Conservation (phyloP, 2,329 filamentous ascomycete genomes). For the Penicillium sumatraense region DNA sequence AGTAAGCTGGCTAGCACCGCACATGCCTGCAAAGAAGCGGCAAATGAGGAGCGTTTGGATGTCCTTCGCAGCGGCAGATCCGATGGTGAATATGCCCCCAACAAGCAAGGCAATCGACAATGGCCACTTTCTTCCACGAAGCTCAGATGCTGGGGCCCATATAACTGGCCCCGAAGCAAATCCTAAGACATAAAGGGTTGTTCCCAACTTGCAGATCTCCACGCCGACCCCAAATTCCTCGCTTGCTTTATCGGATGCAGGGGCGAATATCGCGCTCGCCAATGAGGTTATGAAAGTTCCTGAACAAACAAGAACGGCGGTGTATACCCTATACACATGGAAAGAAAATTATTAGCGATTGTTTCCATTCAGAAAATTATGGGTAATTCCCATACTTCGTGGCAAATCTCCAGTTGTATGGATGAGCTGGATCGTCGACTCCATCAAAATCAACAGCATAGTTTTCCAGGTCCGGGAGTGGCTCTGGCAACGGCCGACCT, state of each 20-base stretch:
- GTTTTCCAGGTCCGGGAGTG: constrained; percentile 53
- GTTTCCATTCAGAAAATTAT: too few relatives aligned
- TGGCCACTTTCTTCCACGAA: constrained; percentile 61
- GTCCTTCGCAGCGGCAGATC: constrained; percentile 45
- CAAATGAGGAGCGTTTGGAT: constrained; percentile 47
- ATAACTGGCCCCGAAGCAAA: constrained; percentile 64
- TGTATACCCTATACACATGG: constrained; percentile 20
- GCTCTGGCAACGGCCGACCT: constrained; percentile 55
- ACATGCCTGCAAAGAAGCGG: constrained; percentile 52
- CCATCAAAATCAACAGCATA: constrained; percentile 62
- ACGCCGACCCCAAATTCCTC: constrained; percentile 47
- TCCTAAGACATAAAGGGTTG: constrained; percentile 53
- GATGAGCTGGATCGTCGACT: constrained; percentile 54
- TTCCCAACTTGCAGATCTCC: constrained; percentile 50
- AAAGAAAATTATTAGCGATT: neutral
- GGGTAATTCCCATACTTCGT: constrained; percentile 43
- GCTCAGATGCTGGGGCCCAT: constrained; percentile 65
- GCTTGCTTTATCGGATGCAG: constrained; percentile 63
- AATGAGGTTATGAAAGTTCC: constrained; percentile 57
- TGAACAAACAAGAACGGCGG: constrained; percentile 37
- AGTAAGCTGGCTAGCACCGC: constrained; percentile 48
- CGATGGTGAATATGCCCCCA: constrained; percentile 51
- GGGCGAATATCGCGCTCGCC: constrained; percentile 67
- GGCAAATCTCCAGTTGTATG: constrained; percentile 55
- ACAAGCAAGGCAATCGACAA: constrained; percentile 47